A percentile compares a stretch with the other conserved stretches of the same genome.
Conservation (phyloP, 768 basidiomycete species). For the Termitomyces sp. region DNA sequence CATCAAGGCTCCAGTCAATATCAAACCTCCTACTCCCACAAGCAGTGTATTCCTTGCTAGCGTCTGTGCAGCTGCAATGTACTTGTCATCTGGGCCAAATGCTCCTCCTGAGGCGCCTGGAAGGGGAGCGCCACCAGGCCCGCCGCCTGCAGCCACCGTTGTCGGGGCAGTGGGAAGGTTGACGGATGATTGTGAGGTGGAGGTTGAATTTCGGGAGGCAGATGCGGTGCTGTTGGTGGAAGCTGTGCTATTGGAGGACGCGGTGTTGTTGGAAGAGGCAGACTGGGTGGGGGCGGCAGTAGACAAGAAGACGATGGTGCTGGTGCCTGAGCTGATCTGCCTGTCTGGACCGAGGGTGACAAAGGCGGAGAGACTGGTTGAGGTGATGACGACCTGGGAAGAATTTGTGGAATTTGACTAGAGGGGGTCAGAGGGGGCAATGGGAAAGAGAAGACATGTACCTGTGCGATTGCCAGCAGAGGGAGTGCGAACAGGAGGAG, state of each 20-base stretch:
- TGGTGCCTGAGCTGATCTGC: constrained; percentile 34
- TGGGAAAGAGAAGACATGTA: constrained; percentile 1
- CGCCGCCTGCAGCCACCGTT: constrained; percentile 51
- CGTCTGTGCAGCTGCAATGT: constrained; percentile 53
- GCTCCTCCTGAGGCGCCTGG: constrained; percentile 55
- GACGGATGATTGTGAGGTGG: constrained; percentile 34
- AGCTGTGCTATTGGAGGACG: constrained; percentile 19
- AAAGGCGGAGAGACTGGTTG: constrained; percentile 35
- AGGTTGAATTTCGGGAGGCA: constrained; percentile 21
- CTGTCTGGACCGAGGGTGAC: constrained; percentile 38
- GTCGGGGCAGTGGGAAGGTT: constrained; percentile 59
- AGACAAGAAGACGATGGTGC: constrained; percentile 43
- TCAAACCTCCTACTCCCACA: constrained; percentile 40
- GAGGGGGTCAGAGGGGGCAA: background rate
- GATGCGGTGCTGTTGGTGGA: constrained; percentile 23
- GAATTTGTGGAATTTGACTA: constrained; percentile 9
- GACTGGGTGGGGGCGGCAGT: constrained; percentile 24
- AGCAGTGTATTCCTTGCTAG: constrained; percentile 43
- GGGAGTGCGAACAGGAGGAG: constrained; percentile 36
- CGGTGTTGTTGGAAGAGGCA: constrained; percentile 9
- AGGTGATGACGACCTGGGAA: constrained; percentile 33
- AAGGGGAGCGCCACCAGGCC: constrained; percentile 50
- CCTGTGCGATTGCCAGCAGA: constrained; percentile 42
- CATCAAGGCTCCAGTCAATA: constrained; percentile 46
- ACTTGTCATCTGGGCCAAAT: constrained; percentile 67